Evolutionary conservation across 2,329 filamentous ascomycete genomes (phyloP).

Genomic region (Sporothrix pallida): DNA sequence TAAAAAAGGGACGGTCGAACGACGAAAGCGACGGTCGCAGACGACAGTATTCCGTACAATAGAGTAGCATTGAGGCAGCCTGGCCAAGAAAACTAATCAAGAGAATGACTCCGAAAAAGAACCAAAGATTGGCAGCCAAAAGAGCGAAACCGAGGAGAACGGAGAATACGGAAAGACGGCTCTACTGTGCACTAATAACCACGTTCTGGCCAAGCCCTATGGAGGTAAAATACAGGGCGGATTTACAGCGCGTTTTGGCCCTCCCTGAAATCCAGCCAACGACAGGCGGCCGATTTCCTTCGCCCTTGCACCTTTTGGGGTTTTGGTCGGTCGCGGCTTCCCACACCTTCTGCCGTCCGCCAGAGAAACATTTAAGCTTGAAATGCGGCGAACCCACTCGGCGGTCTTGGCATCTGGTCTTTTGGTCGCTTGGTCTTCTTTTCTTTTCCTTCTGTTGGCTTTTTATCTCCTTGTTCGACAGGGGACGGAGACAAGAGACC

Average conservation of each 20-base stretch:
- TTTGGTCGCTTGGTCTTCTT: not conserved
- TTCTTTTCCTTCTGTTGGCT: not conserved
- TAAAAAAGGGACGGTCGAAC: not conserved
- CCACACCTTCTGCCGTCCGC: slow-evolving; percentile 18
- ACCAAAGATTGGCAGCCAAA: not conserved
- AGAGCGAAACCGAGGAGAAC: slow-evolving; percentile 1
- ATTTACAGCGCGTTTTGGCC: too few species aligned
- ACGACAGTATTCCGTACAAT: not conserved
- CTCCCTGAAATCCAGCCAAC: not conserved
- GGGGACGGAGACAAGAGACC: not conserved
- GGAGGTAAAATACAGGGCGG: too few species aligned
- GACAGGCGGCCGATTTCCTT: slow-evolving; percentile 4
- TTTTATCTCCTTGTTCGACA: not conserved
- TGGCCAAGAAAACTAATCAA: slow-evolving; percentile 12
- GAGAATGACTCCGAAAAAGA: not conserved
- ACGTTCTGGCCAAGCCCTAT: not conserved
- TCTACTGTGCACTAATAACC: not conserved
- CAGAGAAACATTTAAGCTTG: slow-evolving; percentile 40
- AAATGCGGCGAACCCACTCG: slow-evolving; percentile 41
- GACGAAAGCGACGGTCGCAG: not conserved
- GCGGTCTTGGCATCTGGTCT: slow-evolving; percentile 34
- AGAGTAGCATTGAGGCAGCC: slow-evolving; percentile 6
- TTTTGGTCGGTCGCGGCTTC: not conserved
- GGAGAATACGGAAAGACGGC: not conserved
- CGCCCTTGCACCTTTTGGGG: not conserved